Base-by-base conservation (phyloP, 768 basidiomycete genomes). In the Leccinum rimulosum region DNA sequence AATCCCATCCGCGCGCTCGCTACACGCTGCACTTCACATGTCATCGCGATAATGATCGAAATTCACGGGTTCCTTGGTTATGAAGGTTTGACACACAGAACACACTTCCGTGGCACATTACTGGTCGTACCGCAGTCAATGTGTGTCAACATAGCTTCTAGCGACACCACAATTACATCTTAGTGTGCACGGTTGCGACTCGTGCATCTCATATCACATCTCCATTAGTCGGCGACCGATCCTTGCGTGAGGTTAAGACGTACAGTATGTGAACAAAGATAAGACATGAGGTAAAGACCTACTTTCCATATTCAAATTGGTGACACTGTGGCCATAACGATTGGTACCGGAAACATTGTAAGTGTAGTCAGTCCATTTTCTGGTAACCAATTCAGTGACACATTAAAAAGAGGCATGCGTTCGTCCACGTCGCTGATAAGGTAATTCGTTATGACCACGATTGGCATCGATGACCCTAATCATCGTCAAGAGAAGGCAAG, bases 381-480 rank as follows among this genome's bases (percentile, higher is more conserved):
- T 43, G 40, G 17, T 43, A 10, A 43, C 15, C 19, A 52, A 49
- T 36, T 25, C 4, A 51, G 45, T 50, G 57, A 49, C 54, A 60
- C 52, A 27, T 43, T 1, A 22, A 56, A 38, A 56, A 33, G 51
- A 49, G 47, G 52, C 68, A 70, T 56, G 66, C 49, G 51, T 61
- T 52, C 27, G 38, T 57, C 48, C 68, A 69, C 51, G 64, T 58
- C 28, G 56, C 31, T 60, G 64, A 66, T 69, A 56, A 43, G 25
- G 54, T 40, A 57, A 55, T 59, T 25, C 54, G 30, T 50, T 58
- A 70, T 70, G 57, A 50, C 60, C 59, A 50, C 64, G 69, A 69
- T 70, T 66, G 57, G 66, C 25, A 69, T 66, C 52, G 64, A 70
- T 69, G 66, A 50, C 64, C 66, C 68, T 31, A 54, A 51, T 55